A percentile compares a stretch with the other conserved stretches of the same genome.
phyloP scores from a whole-genome alignment of 176 grass and related monocot genomes.

The Rhynchospora tenuis region DNA sequence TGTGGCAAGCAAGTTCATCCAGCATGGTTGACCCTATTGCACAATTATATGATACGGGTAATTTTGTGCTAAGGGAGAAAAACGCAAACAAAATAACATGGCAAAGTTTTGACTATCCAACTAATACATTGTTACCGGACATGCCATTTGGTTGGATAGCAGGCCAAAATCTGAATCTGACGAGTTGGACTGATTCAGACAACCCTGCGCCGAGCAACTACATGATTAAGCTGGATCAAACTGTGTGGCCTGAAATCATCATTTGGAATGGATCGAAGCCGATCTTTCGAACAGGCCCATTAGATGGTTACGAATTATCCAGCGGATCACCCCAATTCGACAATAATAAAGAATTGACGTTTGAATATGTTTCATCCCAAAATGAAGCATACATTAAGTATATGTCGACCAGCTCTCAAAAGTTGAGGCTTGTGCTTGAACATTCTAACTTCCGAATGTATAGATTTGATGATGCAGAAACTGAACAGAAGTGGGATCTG shows the following conservation, averaged over 20 bases:
- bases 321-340: constrained; percentile 44
- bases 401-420: background rate
- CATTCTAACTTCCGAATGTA: constrained; percentile 33
- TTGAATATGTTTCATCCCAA: constrained; percentile 40
- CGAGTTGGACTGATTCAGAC: constrained; percentile 35
- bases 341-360: constrained; percentile 32
- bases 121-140: constrained; percentile 57
- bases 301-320: constrained; percentile 56
- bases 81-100: constrained; percentile 9
- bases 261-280: background rate
- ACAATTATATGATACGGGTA: constrained; percentile 46
- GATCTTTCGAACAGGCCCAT: constrained; percentile 47
- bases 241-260: constrained; percentile 41
- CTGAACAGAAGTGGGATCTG: constrained; percentile 25
- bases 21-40: constrained; percentile 23
- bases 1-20: constrained; percentile 25
- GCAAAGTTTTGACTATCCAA: constrained; percentile 75
- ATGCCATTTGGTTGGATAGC: constrained; percentile 68
- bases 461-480: constrained; percentile 25
- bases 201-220: constrained; percentile 56
- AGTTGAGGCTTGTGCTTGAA: constrained; percentile 53
- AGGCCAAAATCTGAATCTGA: constrained; percentile 24
- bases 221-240: constrained; percentile 31
- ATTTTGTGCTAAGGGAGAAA: constrained; percentile 32
- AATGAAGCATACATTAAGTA: constrained; percentile 35